Evolutionary conservation across 495 filamentous ascomycete genomes (phyloP), one percentile per base, ranked within the genome.

Genomic region (Penicillium alfredii): DNA sequence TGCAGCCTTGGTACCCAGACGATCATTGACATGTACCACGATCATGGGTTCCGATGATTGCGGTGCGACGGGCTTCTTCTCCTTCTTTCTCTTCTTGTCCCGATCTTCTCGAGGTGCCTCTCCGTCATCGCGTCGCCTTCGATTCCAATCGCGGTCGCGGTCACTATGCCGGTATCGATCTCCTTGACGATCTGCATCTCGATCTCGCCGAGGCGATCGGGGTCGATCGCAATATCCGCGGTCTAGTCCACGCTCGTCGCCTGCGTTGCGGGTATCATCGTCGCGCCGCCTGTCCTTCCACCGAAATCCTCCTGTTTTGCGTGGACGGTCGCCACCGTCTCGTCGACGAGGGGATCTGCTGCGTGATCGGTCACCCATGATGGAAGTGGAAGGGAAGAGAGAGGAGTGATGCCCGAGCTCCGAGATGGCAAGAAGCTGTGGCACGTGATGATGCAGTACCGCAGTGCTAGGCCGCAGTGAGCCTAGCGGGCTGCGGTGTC

Each of bases 11-110:
- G 88, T 94, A 12, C 88, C 88, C 14, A 96, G 66, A 16, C 89
- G 76, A 63, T 96, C 89, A 54, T 96, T 94, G 45, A 96, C 82
- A 49, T 87, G 76, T 10, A 96, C 88, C 14, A 92, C 75, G 36
- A 94, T 96, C 83, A 94, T 89, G 20, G 81, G 81, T 55, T 90
- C 85, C 3, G 68, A 54, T 0, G 56, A 56, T 25, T 59, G 51
- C 10, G 51, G 55, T 9, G 34, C 41, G 25, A 48, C 53, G 2
- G 49, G 45, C 29, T 65, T 61, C 56, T 66, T 66, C n/a, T 60
- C 51, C 32, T 64, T 60, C 35, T 66, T 69, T 31, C 63, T 45
- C 41, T 66, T 56, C 28, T 59, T 60, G 32, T 57, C 55, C 16
- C 44, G 39, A 26, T 46, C 55, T 26, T 61, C 54, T 18, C 47